These are phyloP conservation scores for Metschnikowia similis DNA, from an alignment of 805 yeast species.

Conservation along the genomic window DNA sequence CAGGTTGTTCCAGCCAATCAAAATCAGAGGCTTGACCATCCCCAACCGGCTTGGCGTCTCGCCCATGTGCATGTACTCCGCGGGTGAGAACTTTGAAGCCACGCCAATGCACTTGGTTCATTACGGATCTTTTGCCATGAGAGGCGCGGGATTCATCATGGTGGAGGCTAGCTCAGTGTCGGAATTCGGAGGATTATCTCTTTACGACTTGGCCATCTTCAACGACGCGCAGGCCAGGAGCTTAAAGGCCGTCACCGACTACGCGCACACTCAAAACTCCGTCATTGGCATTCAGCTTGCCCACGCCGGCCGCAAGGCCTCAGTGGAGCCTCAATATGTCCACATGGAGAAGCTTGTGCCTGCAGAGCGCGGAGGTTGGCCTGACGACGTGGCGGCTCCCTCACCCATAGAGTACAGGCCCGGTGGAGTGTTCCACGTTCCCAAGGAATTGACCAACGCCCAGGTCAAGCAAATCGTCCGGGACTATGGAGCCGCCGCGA, in stretches of 20 bases:
- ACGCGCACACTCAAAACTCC: conserved; percentile 43
- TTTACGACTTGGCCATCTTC: conserved; percentile 25
- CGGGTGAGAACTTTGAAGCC: conserved; percentile 37
- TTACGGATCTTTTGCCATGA: conserved; percentile 51
- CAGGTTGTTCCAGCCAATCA: conserved; percentile 41
- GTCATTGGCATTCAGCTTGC: conserved; percentile 48
- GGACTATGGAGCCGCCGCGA: conserved; percentile 11
- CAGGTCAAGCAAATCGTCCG: conserved; percentile 9
- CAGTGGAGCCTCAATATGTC: conserved; percentile 17
- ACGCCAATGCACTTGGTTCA: conserved; percentile 47
- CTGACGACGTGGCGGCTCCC: conserved; percentile 21
- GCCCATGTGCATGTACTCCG: conserved; percentile 49
- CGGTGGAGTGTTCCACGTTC: conserved; percentile 24
- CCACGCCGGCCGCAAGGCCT: conserved; percentile 45
- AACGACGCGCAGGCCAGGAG: conserved; percentile 42
- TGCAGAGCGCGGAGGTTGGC: conserved; percentile 1
- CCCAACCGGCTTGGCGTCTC: conserved; percentile 43
- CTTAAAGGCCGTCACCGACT: conserved; percentile 47
- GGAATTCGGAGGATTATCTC: conserved; percentile 22
- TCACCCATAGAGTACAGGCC: conserved; percentile 36
- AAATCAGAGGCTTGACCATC: conserved; percentile 36
- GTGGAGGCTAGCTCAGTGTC: conserved; percentile 57
- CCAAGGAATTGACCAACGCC: conserved; percentile 20
- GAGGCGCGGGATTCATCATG: conserved; percentile 57
- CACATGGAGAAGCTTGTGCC: conserved; percentile 12